Base-by-base conservation (phyloP, 2,329 filamentous ascomycete species). In the Pseudocercospora cruenta region DNA sequence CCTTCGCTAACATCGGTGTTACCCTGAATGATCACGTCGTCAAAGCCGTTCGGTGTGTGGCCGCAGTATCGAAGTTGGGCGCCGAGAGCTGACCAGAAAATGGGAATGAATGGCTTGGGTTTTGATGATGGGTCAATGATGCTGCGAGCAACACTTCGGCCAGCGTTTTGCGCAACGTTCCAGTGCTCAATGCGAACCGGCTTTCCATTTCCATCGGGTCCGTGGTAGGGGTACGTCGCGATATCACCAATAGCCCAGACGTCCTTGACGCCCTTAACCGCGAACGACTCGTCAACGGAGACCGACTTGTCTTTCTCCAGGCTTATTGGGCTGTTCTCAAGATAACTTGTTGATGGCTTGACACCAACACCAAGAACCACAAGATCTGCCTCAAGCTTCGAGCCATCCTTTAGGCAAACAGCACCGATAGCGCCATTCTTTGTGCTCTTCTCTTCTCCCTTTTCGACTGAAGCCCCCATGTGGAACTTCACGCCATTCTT, bases 181-280 rank as follows among this genome's bases (percentile, higher is more conserved):
- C 95, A 99, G 78, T 99, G 95, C 83, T 99, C 95, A 76, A 98
- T 97, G 69, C 95, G 90, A 0, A 91, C 87, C 19, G 86, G 85
- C 53, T 84, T 85, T 68, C 91, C 92, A 16, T 90, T 85, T 26
- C 92, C 90, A 24, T 92, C 93, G 0, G 95, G 95, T 1, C 95
- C 95, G 78, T 92, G 86, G 82, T 99, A 99, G 0, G 95, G 95
- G 79, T 93, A 97, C 0, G 91, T 94, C 12, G 95, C 94, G 68
- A 99, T 98, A 77, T 99, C 95, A 60, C 94, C 94, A 67, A 99
- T 88, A 14, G 95, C 95, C 76, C 92, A 99, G 60, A 97, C 93
- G 70, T 94, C 91, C 73, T 91, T 86, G 3, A 95, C 80, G 0
- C 91, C 92, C 1, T 86, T 82, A 1, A 98, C 90, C 8, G 88